These are phyloP conservation scores for Jaminaea rosea DNA, from an alignment of 1,284 basidiomycete genomes.

Conservation along the genomic window DNA sequence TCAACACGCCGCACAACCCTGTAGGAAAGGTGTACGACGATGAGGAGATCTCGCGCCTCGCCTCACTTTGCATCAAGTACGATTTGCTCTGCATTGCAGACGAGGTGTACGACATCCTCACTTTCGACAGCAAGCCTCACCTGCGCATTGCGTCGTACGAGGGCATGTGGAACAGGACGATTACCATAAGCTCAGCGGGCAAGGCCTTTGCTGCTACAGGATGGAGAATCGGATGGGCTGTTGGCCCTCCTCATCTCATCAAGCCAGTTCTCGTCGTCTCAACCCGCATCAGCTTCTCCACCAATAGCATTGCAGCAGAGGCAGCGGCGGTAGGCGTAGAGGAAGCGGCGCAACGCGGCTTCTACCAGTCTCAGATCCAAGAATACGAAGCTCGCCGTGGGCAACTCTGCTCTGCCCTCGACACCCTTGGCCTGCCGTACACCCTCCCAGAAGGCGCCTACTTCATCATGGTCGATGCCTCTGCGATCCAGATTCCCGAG, in stretches of 20 bases:
- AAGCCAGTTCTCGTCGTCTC: constrained; percentile 77
- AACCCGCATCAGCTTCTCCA: constrained; percentile 89
- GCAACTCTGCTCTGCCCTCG: constrained; percentile 67
- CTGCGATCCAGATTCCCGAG: constrained; percentile 68
- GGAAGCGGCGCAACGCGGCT: constrained; percentile 61
- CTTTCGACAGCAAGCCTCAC: constrained; percentile 80
- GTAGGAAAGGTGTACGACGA: constrained; percentile 73
- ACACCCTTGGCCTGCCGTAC: constrained; percentile 75
- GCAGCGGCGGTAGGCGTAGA: constrained; percentile 54
- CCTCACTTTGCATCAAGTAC: constrained; percentile 76
- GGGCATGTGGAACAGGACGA: constrained; percentile 91
- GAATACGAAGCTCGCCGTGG: constrained; percentile 76
- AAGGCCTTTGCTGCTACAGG: constrained; percentile 79
- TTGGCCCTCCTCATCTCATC: constrained; percentile 76
- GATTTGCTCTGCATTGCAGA: constrained; percentile 89
- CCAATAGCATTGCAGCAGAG: constrained; percentile 76
- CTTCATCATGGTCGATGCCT: constrained; percentile 61
- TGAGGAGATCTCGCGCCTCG: constrained; percentile 72
- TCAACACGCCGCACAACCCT: constrained; percentile 66
- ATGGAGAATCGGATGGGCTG: constrained; percentile 94
- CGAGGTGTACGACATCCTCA: constrained; percentile 86
- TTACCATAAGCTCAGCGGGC: constrained; percentile 71
- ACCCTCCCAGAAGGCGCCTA: constrained; percentile 37
- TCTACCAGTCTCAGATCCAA: constrained; percentile 67
- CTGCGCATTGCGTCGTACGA: constrained; percentile 67